phyloP scores from a whole-genome alignment of 2,329 filamentous ascomycete genomes.

The Penicillium oxalicum region DNA sequence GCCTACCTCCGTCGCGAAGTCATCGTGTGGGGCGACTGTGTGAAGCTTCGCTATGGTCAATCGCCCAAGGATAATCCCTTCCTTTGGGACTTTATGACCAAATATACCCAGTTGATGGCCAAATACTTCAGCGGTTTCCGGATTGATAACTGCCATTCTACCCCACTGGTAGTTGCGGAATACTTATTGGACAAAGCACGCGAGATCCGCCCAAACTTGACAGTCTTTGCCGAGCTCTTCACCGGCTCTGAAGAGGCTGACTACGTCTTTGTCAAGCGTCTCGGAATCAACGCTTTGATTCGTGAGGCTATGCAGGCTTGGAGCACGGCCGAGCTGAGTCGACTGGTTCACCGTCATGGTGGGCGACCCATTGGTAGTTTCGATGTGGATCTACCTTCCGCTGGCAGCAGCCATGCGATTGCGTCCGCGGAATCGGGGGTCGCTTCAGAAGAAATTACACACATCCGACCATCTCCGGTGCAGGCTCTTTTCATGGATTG shows the following conservation, averaged over 20 bases:
- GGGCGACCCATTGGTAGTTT: conserved; percentile 95
- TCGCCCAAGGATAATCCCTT: conserved; percentile 80
- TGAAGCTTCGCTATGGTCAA: conserved; percentile 86
- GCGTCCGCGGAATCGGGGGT: conserved; percentile 26
- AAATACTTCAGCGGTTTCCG: conserved; percentile 93
- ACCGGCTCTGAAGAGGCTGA: conserved; percentile 94
- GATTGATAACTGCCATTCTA: conserved; percentile 97
- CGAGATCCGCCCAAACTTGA: conserved; percentile 76
- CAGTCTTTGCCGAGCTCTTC: conserved; percentile 91
- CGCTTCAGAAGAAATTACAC: conserved; percentile 61
- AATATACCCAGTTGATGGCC: conserved; percentile 85
- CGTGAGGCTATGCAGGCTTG: conserved; percentile 98
- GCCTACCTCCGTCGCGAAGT: conserved; percentile 96
- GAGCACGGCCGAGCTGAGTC: conserved; percentile 87
- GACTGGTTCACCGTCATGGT: conserved; percentile 87
- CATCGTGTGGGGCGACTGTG: conserved; percentile 97
- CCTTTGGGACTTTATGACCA: conserved; percentile 92
- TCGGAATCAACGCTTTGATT: conserved; percentile 86
- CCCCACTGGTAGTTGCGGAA: conserved; percentile 87
- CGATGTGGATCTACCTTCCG: conserved; percentile 79
- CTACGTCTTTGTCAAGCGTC: conserved; percentile 87
- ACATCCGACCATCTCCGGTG: conserved; percentile 79
- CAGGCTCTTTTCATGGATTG: conserved; percentile 98
- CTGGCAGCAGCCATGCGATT: conserved; percentile 47
- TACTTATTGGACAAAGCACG: conserved; percentile 93